A percentile compares a stretch with the other conserved stretches of the same genome.
Evolutionary conservation across 2,329 filamentous ascomycete genomes (phyloP).

Genomic region (Exophiala aquamarina): DNA sequence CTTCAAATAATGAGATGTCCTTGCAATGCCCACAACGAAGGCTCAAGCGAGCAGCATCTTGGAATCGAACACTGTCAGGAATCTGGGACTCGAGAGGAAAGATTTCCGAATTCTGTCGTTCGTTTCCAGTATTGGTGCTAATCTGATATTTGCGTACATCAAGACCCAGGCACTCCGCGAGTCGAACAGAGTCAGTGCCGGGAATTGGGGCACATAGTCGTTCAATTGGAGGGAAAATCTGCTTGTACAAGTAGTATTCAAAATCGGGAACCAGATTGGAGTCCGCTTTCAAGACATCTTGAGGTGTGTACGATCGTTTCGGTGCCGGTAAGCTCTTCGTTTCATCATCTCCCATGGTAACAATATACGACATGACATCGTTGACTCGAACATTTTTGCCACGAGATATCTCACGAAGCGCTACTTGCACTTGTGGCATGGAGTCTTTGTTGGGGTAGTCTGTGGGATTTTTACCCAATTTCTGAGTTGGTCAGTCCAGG

Average conservation of each 20-base stretch:
- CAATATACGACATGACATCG: slow-evolving; percentile 94
- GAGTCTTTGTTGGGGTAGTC: slow-evolving; percentile 92
- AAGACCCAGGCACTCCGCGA: slow-evolving; percentile 91
- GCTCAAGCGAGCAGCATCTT: slow-evolving; percentile 71
- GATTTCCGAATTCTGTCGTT: slow-evolving; percentile 66
- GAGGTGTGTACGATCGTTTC: slow-evolving; percentile 83
- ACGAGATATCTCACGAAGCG: slow-evolving; percentile 79
- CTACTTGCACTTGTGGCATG: slow-evolving; percentile 97
- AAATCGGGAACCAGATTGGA: slow-evolving; percentile 79
- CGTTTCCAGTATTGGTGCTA: slow-evolving; percentile 55
- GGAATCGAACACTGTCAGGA: slow-evolving; percentile 85
- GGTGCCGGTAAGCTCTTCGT: slow-evolving; percentile 65
- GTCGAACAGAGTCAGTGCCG: slow-evolving; percentile 83
- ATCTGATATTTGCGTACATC: slow-evolving; percentile 85
- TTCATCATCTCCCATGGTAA: slow-evolving; percentile 67
- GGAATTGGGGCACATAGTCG: slow-evolving; percentile 94
- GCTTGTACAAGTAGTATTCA: slow-evolving; percentile 98
- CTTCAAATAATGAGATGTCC: slow-evolving; percentile 70
- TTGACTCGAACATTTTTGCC: slow-evolving; percentile 89
- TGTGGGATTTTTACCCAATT: slow-evolving; percentile 88
- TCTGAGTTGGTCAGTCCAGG: slow-evolving; percentile 42
- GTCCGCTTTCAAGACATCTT: slow-evolving; percentile 78
- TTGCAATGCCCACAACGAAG: slow-evolving; percentile 84
- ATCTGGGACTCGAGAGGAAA: slow-evolving; percentile 93
- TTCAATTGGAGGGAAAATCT: slow-evolving; percentile 96